Conservation (phyloP, 148 eudicot genomes). For the Heliamphora exappendiculata region DNA sequence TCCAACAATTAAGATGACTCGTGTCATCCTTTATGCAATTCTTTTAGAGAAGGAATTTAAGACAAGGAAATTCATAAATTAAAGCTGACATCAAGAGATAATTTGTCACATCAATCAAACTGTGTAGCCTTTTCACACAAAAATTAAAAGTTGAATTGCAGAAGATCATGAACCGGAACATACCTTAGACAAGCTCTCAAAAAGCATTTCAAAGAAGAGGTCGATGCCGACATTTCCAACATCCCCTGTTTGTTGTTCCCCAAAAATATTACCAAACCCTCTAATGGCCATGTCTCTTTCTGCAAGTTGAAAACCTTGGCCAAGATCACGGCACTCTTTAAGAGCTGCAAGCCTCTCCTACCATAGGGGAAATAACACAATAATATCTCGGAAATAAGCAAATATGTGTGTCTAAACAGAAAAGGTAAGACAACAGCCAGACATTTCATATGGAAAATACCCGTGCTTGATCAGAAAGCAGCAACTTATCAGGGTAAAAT, state of each 20-base stretch:
- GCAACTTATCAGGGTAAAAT: slow-evolving; percentile 80
- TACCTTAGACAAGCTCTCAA: slow-evolving; percentile 94
- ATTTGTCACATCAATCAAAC: background rate
- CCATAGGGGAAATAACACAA: background rate
- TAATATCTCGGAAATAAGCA: background rate
- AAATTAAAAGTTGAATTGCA: background rate
- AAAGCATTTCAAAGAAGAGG: slow-evolving; percentile 94
- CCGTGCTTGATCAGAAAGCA: slow-evolving; percentile 83
- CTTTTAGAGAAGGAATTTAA: background rate
- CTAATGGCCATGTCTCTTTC: slow-evolving; percentile 98
- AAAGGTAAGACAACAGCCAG: background rate
- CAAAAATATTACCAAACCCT: slow-evolving; percentile 98
- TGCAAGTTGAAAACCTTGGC: slow-evolving; percentile 96
- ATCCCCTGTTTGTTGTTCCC: slow-evolving; percentile 98
- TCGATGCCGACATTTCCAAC: slow-evolving; percentile 93
- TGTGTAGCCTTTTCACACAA: background rate
- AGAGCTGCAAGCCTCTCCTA: slow-evolving; percentile 95
- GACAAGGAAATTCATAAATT: background rate
- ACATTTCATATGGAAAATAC: slow-evolving; percentile 24
- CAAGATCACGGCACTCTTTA: slow-evolving; percentile 92
- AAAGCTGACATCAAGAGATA: background rate
- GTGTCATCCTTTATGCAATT: background rate
- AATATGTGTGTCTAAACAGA: background rate
- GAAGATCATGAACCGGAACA: slow-evolving; percentile 4
- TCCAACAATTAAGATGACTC: background rate